These are phyloP conservation scores for Croton setiger DNA, from an alignment of 441 rosid species.

Conservation along the genomic window DNA sequence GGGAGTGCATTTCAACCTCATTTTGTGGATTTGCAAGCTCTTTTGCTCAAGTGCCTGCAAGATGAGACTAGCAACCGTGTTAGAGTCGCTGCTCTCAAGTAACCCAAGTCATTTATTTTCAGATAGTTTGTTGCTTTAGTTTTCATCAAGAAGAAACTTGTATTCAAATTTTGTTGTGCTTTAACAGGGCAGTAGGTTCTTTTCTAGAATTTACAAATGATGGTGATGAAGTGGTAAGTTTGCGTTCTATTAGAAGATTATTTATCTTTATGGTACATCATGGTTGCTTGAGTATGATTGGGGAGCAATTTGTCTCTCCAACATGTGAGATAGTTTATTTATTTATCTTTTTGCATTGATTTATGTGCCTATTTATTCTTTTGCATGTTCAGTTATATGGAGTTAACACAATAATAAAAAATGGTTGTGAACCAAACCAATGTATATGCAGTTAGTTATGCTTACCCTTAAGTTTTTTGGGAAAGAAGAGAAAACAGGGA, in stretches of 20 bases:
- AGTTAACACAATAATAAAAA: no score
- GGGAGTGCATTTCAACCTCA: constrained; percentile 89
- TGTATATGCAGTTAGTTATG: no score
- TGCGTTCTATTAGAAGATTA: constrained; percentile 4
- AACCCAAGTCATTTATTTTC: constrained; percentile 21
- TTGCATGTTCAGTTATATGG: no score
- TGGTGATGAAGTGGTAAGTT: constrained; percentile 87
- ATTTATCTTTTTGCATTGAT: no score
- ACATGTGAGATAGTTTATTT: not conserved
- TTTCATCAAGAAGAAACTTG: not conserved
- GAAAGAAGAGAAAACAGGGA: not conserved
- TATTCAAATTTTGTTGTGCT: constrained; percentile 11
- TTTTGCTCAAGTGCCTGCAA: constrained; percentile 87
- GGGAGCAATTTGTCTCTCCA: not conserved
- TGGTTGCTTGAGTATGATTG: not conserved
- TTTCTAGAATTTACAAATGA: constrained; percentile 87
- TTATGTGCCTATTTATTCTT: no score
- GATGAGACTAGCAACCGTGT: constrained; percentile 95
- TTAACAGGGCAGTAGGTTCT: constrained; percentile 94
- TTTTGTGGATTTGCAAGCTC: constrained; percentile 86
- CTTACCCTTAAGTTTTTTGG: not conserved
- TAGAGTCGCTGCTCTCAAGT: constrained; percentile 98
- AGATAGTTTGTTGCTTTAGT: not conserved
- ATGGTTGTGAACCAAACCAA: not conserved
- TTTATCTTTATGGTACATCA: not conserved